Evolutionary conservation across 2,329 filamentous ascomycete species (phyloP).

Genomic region (Penicillium sp.): DNA sequence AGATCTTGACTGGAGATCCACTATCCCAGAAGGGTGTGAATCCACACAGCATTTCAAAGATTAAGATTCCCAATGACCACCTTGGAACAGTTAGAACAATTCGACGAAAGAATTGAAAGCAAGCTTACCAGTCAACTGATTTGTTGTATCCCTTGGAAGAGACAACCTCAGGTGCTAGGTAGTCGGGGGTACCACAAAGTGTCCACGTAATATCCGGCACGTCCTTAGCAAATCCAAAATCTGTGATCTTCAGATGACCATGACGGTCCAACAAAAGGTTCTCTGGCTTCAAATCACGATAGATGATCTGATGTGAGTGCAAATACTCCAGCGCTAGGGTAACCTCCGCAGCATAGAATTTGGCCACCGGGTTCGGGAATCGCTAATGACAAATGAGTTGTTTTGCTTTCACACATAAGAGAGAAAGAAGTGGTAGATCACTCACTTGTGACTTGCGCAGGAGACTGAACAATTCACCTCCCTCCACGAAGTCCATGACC

Average conservation of each 20-base stretch:
- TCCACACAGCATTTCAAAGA: constrained; percentile 99
- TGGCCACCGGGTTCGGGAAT: constrained; percentile 97
- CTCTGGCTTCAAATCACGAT: constrained; percentile 94
- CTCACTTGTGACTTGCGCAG: constrained; percentile 86
- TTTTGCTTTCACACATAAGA: not conserved
- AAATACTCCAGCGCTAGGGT: constrained; percentile 94
- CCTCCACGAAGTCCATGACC: constrained; percentile 99
- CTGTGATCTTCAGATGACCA: constrained; percentile 93
- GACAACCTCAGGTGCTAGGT: constrained; percentile 96
- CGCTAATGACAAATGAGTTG: constrained; percentile 56
- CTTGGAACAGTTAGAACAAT: constrained; percentile 53
- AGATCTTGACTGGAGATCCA: constrained; percentile 97
- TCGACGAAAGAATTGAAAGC: constrained; percentile 5
- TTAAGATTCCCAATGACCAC: constrained; percentile 98
- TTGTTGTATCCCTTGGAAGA: constrained; percentile 99
- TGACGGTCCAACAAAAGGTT: constrained; percentile 89
- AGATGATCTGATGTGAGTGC: constrained; percentile 93
- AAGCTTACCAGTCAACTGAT: constrained; percentile 89
- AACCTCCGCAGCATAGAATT: constrained; percentile 98
- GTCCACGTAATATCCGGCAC: constrained; percentile 99
- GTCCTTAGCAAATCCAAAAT: constrained; percentile 98
- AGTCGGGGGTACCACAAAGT: constrained; percentile 94
- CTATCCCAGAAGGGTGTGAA: constrained; percentile 99
- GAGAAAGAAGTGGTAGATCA: constrained; percentile 17
- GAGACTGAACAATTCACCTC: constrained; percentile 93